A percentile compares a stretch with the other conserved stretches of the same genome.
These are phyloP conservation scores for Scortechinia acanthostroma DNA, from an alignment of 2,329 filamentous ascomycete species.

Conservation along the genomic window DNA sequence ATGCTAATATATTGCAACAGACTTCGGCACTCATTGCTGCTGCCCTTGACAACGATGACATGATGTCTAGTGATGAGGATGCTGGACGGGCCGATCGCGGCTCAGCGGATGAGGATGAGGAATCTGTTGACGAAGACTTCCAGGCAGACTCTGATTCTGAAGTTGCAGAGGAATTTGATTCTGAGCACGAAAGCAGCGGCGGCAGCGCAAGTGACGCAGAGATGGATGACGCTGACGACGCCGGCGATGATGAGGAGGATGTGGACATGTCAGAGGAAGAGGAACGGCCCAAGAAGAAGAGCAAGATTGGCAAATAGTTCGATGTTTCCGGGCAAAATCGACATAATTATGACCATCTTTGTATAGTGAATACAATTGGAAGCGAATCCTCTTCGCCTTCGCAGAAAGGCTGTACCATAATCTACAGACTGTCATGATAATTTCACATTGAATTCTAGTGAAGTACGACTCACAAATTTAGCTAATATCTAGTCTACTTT, in stretches of 20 bases:
- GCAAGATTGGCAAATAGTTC: constrained; percentile 17
- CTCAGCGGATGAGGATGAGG: constrained; percentile 90
- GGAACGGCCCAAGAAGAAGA: constrained; percentile 42
- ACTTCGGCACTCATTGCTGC: constrained; percentile 76
- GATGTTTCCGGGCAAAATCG: neutral
- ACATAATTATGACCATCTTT: too few species aligned
- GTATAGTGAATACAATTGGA: neutral
- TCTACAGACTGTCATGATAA: neutral
- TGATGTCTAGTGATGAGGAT: constrained; percentile 73
- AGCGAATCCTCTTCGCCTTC: neutral
- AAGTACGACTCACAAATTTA: neutral
- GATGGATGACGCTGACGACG: constrained; percentile 51
- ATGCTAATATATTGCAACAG: too few species aligned
- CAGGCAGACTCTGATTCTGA: constrained; percentile 85
- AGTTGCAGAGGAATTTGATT: constrained; percentile 93
- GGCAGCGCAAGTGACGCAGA: constrained; percentile 41
- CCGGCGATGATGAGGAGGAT: constrained; percentile 36
- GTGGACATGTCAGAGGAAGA: constrained; percentile 41
- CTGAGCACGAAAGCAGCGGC: constrained; percentile 78
- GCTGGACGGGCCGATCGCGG: constrained; percentile 66
- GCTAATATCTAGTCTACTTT: neutral
- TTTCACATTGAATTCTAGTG: neutral
- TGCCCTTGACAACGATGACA: constrained; percentile 75
- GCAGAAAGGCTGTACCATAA: neutral
- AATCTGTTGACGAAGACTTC: constrained; percentile 95